These are phyloP conservation scores for Claviceps fusiformis DNA, from an alignment of 2,329 filamentous ascomycete genomes.

Conservation along the genomic window DNA sequence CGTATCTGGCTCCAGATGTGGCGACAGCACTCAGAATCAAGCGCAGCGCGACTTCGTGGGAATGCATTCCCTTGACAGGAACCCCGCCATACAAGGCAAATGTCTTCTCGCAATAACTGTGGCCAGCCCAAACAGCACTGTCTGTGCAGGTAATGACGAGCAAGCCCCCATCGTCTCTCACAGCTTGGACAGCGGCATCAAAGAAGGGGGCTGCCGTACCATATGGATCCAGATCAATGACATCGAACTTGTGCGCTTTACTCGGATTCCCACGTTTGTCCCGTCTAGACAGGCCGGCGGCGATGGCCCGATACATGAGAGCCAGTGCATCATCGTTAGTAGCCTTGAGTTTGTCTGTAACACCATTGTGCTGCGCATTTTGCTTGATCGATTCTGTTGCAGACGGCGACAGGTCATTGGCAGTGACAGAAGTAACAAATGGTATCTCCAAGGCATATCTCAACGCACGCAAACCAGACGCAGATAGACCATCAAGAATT, in stretches of 20 bases:
- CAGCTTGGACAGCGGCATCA: slow-evolving; percentile 75
- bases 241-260: slow-evolving; percentile 56
- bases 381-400: slow-evolving; percentile 70
- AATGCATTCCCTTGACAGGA: slow-evolving; percentile 70
- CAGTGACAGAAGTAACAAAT: slow-evolving; percentile 66
- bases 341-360: slow-evolving; percentile 56
- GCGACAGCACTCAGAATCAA: slow-evolving; percentile 76
- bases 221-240: slow-evolving; percentile 94
- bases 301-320: slow-evolving; percentile 73
- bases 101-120: slow-evolving; percentile 87
- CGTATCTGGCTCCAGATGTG: slow-evolving; percentile 69
- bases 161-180: slow-evolving; percentile 73
- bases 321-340: slow-evolving; percentile 72
- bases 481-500: slow-evolving; percentile 91
- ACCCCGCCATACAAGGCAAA: slow-evolving; percentile 88
- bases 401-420: slow-evolving; percentile 73
- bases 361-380: slow-evolving; percentile 73
- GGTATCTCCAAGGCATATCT: slow-evolving; percentile 88
- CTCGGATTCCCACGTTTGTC: slow-evolving; percentile 25
- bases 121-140: slow-evolving; percentile 86
- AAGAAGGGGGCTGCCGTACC: slow-evolving; percentile 87
- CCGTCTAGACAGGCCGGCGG: slow-evolving; percentile 33
- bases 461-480: slow-evolving; percentile 79
- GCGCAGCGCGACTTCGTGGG: slow-evolving; percentile 79
- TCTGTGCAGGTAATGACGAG: slow-evolving; percentile 95